These are phyloP conservation scores for Grosmannia huntii DNA, from an alignment of 2,329 filamentous ascomycete genomes.

Conservation along the genomic window DNA sequence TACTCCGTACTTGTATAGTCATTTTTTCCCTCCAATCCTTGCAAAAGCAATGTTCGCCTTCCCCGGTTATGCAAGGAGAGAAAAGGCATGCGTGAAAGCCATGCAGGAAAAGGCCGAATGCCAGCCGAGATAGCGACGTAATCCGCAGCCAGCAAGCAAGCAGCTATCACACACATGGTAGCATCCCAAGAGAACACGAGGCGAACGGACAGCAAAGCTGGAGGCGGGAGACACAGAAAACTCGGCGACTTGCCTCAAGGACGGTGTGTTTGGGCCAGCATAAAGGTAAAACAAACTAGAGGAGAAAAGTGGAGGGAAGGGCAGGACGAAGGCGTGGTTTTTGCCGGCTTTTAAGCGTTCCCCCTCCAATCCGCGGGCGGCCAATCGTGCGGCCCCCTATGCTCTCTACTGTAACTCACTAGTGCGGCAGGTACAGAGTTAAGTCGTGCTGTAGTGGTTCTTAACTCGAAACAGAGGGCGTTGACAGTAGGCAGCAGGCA, in stretches of 20 bases:
- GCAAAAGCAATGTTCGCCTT: too few relatives aligned
- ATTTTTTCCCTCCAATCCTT: too few relatives aligned
- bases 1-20: too few relatives aligned
- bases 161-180: neutral
- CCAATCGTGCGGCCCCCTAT: neutral
- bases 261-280: constrained; percentile 2
- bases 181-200: neutral
- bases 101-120: neutral
- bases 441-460: constrained; percentile 2
- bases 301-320: constrained; percentile 4
- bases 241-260: neutral
- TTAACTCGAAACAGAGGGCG: too few relatives aligned
- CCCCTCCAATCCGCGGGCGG: neutral
- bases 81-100: neutral
- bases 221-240: too few relatives aligned
- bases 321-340: neutral
- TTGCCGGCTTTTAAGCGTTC: neutral
- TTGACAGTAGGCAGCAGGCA: too few relatives aligned
- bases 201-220: neutral
- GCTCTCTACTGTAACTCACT: constrained; percentile 5
- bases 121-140: neutral
- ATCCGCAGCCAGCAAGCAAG: neutral
- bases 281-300: constrained; percentile 12
- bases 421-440: constrained; percentile 7
- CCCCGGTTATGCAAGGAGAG: neutral